These are phyloP conservation scores for Boletus reticuloceps DNA, from an alignment of 768 basidiomycete genomes.

Conservation along the genomic window DNA sequence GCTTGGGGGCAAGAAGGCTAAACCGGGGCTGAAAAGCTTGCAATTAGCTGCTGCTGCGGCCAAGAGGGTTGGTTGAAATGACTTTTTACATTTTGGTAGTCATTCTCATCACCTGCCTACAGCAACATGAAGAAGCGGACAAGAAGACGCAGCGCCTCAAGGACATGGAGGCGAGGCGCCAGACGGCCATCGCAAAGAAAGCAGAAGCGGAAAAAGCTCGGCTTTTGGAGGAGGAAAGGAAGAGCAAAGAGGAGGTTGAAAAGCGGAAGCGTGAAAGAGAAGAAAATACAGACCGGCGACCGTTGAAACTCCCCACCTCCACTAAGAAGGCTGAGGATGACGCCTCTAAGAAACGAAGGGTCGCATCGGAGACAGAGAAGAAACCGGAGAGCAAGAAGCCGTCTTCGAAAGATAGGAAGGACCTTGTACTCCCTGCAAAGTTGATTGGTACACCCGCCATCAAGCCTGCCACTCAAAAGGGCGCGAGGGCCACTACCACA, in stretches of 20 bases:
- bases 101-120: slow-evolving; percentile 8
- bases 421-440: slow-evolving; percentile 26
- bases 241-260: slow-evolving; percentile 70
- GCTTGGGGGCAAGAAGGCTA: slow-evolving; percentile 69
- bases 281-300: slow-evolving; percentile 69
- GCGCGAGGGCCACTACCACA: slow-evolving; percentile 31
- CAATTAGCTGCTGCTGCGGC: slow-evolving; percentile 81
- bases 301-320: slow-evolving; percentile 42
- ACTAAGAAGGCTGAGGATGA: slow-evolving; percentile 79
- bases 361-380: slow-evolving; percentile 50
- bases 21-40: slow-evolving; percentile 76
- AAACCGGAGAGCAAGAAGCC: slow-evolving; percentile 61
- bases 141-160: slow-evolving; percentile 72
- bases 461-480: slow-evolving; percentile 33
- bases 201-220: slow-evolving; percentile 72
- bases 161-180: slow-evolving; percentile 83
- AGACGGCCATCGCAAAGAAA: slow-evolving; percentile 66
- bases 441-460: slow-evolving; percentile 22
- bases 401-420: slow-evolving; percentile 53
- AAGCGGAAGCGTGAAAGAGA: slow-evolving; percentile 81
- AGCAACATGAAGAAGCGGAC: slow-evolving; percentile 91
- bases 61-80: slow-evolving; percentile 67
- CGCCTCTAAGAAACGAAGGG: slow-evolving; percentile 66
- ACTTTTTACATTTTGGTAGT: neutral
- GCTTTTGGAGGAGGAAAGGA: slow-evolving; percentile 65